These are phyloP conservation scores for Annulohypoxylon moriforme DNA, from an alignment of 495 filamentous ascomycete species.

Conservation along the genomic window DNA sequence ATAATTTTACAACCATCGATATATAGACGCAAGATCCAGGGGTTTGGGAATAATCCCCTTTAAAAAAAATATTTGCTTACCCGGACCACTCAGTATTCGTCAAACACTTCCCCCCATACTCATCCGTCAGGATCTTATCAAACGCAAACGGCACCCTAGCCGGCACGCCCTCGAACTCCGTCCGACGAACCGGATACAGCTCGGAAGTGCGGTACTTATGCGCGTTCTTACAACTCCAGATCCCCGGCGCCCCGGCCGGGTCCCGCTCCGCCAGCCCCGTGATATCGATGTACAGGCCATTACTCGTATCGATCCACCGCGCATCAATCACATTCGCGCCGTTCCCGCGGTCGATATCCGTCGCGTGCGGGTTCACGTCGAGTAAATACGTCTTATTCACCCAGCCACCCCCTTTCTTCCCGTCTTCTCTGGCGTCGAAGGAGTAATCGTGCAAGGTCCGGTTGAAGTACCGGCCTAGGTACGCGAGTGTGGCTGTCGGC, in stretches of 20 bases:
- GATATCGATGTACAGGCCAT: constrained; percentile 87
- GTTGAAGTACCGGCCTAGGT: constrained; percentile 73
- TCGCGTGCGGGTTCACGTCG: constrained; percentile 79
- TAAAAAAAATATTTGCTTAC: constrained; percentile 56
- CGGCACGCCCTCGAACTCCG: constrained; percentile 78
- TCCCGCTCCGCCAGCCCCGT: constrained; percentile 82
- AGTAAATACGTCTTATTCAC: constrained; percentile 68
- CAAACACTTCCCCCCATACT: constrained; percentile 77
- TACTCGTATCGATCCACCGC: constrained; percentile 81
- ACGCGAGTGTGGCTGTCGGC: constrained; percentile 67
- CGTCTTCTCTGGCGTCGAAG: constrained; percentile 51
- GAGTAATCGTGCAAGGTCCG: constrained; percentile 70
- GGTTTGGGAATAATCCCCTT: neutral
- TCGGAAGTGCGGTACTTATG: constrained; percentile 77
- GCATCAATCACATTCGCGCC: constrained; percentile 88
- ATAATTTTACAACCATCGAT: neutral
- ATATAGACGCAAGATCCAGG: neutral
- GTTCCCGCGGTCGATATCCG: constrained; percentile 67
- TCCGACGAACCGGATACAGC: constrained; percentile 82
- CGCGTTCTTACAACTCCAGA: constrained; percentile 87
- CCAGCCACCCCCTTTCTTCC: neutral
- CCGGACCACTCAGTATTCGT: constrained; percentile 71
- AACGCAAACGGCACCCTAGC: constrained; percentile 83
- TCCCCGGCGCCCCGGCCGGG: constrained; percentile 64
- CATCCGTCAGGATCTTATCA: constrained; percentile 74